Base-by-base conservation (phyloP, 768 basidiomycete species). In the Serendipita sp. region DNA sequence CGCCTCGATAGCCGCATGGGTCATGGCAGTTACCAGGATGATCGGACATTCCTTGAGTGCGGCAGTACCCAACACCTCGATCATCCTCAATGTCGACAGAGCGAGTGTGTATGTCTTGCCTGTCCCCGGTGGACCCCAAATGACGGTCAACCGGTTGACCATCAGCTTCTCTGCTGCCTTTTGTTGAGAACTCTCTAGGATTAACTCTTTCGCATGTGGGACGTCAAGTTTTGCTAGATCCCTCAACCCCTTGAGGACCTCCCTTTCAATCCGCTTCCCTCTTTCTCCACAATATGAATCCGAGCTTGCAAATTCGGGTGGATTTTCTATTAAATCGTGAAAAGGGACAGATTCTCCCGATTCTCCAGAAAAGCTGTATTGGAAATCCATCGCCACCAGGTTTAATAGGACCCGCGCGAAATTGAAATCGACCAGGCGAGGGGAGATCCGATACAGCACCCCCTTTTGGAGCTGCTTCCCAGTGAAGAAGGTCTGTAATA, bases 91-190 rank as follows among this genome's bases (percentile, higher is more conserved):
- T 8, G 81, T 70, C 2, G 78, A 79, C 5, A 80, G 68, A 2
- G 80, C 76, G 35, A 81, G 75, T 0, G 80, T 81, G 66, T 81
- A 78, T 4, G 80, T 81, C 70, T 81, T 81, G 3, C 80, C 80
- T 4, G 80, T 80, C 3, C 80, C 76, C 70, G 80, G 80, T 37
- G 80, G 80, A 8, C 79, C 80, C 79, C 79, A 81, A 16, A 81
- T 74, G 0, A 81, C 78, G 11, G 77, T 76, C 3, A 82, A 68
- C 48, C 78, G 71, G 65, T 77, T 78, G 0, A 75, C 72, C 51
- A 82, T 66, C 53, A 80, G 78, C 8, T 76, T 72, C 58, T 75
- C 74, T 4, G 77, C 72, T 7, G 79, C 81, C 54, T 71, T 72
- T 63, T 77, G 77, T 68, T 82, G 81, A 13, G 79, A 80, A 8